Base-by-base conservation (phyloP, 352 stramenopile species). In the Phytophthora chlamydospora region DNA sequence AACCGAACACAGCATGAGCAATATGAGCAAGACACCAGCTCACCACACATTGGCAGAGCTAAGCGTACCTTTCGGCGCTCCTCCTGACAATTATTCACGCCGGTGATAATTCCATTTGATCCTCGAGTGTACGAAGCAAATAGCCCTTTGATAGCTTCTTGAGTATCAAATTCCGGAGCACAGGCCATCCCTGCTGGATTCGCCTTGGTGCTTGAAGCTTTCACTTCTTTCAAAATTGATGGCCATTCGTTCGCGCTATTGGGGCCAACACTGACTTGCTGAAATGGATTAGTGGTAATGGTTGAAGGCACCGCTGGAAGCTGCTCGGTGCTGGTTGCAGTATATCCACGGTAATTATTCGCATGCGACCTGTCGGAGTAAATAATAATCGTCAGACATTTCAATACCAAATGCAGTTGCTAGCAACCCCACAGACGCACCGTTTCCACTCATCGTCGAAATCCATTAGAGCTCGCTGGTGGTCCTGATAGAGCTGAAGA, bases 361-460 rank as follows among this genome's bases (percentile, higher is more conserved):
- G 57, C 51, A 29, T 75, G 65, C 12, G 65, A 70, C 33, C 69
- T 78, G 55, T 6, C 4, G n/a, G 17, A 58, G 12, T 11, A 62
- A 59, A 50, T 12, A 45, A 51, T 45, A 40, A 17, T 13, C 44
- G 16, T 55, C 3, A 63, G 38, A 29, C n/a, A n/a, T 39, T 45
- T 16, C 21, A 48, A 34, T 9, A 8, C 8, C 36, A 16, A 12
- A 63, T 24, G 24, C 24, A 21, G 11, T 27, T 2, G 9, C 44
- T 41, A 40, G 45, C 32, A 9, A n/a, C n/a, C 16, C 16, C 14
- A 16, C 0, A 17, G 10, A 53, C 64, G 33, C 29, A 88, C 78
- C 78, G 66, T 63, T 68, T 75, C 57, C 65, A 81, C 27, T 85
- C 75, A 6, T 80, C 73, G 47, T 85, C 75, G 35, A 85, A 88